Evolutionary conservation across 2,329 filamentous ascomycete species (phyloP), one percentile per base, ranked within the genome.

Genomic region (Colletotrichum sojae): DNA sequence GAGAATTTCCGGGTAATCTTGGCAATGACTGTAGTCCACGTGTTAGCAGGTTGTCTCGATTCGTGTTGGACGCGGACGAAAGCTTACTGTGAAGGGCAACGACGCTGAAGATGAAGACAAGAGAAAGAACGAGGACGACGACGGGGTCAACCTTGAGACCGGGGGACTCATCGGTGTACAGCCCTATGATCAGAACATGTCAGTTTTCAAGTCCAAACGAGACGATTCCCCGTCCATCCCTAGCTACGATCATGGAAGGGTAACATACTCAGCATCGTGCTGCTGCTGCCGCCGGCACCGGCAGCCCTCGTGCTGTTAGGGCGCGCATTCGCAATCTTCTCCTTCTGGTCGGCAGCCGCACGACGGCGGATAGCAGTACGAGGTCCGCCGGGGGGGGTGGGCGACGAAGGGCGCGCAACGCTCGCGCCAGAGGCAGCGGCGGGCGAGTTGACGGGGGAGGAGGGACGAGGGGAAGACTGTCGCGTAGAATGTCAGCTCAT

Each of bases 51-150:
- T 16, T n/a, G 36, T 46, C 6, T 22, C 5, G 5, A 6, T 13
- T 18, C 18, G 31, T 27, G 25, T 9, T 18, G 10, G 52, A 48
- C 40, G 52, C 5, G 6, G 4, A 4, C 45, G 25, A 5, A 18
- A n/a, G 58, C 94, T 76, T 90, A 98, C 96, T 94, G 85, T 99
- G 96, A 79, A 99, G 88, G 75, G 94, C 95, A 78, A 99, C 96
- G 79, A 99, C 96, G 78, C 93, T 96, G 86, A 99, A 98, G 83
- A 99, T 99, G 84, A 99, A 99, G 72, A 97, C 96, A 76, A 99
- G 90, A 78, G 94, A 97, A 76, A 99, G 88, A 75, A 98, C 96
- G 78, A 99, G 89, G 73, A 99, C 95, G 73, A 99, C 95, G 69
- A 99, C 96, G 22, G 96, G 96, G 82, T 99, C 96, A 73, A 99